Conservation (phyloP, 1,284 basidiomycete species). For the Papiliotrema laurentii region DNA sequence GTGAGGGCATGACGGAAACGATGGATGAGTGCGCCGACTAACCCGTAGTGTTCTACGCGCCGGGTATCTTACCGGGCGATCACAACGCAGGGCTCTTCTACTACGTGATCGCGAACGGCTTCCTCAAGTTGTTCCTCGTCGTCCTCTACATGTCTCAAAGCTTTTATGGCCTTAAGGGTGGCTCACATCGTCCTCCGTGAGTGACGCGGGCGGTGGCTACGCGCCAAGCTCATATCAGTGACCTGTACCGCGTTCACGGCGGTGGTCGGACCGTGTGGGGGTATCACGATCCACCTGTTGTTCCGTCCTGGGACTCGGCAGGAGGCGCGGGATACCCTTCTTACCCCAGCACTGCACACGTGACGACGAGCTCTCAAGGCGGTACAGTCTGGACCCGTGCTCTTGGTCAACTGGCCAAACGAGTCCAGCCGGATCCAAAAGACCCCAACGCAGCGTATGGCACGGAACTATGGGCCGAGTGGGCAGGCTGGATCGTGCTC, state of each 20-base stretch:
- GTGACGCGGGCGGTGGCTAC: too few relatives aligned
- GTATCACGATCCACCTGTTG: too few relatives aligned
- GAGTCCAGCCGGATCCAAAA: neutral
- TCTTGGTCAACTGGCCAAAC: too few relatives aligned
- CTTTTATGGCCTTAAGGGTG: conserved; percentile 19
- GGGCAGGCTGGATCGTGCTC: conserved; percentile 11
- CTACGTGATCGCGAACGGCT: conserved; percentile 15
- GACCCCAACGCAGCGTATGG: conserved; percentile 1
- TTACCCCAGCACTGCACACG: too few relatives aligned
- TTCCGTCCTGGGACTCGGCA: too few relatives aligned
- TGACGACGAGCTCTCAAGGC: neutral
- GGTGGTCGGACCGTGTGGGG: neutral
- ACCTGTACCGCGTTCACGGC: neutral
- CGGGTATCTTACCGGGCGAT: conserved; percentile 16
- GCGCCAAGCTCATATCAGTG: neutral
- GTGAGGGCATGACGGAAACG: neutral
- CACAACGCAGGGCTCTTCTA: conserved; percentile 11
- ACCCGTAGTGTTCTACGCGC: conserved; percentile 16
- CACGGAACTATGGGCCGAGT: conserved; percentile 11
- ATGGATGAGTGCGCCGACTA: neutral
- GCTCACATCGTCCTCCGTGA: conserved; percentile 9
- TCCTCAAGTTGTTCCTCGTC: conserved; percentile 22
- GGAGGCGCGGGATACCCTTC: too few relatives aligned
- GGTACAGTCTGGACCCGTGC: neutral
- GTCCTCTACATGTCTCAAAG: conserved; percentile 26